Evolutionary conservation across 1,284 basidiomycete species (phyloP).

Genomic region (Cryptococcus floricola): DNA sequence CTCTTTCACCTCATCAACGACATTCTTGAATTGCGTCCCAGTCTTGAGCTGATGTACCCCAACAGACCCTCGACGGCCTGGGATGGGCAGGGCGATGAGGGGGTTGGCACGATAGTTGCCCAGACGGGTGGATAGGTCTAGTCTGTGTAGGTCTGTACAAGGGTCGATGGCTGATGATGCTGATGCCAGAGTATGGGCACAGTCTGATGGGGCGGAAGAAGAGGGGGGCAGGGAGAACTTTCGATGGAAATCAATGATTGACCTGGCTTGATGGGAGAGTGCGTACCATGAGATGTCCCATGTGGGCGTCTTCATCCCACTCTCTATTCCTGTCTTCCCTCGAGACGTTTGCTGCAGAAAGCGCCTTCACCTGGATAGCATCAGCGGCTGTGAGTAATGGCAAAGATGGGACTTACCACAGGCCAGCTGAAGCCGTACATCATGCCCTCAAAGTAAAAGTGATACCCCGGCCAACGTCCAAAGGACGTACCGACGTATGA

Average conservation of each 20-base stretch:
- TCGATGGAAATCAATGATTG: background rate
- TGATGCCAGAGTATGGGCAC: background rate
- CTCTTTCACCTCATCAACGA: background rate
- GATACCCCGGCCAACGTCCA: slow-evolving; percentile 14
- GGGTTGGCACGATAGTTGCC: background rate
- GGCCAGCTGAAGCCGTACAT: slow-evolving; percentile 25
- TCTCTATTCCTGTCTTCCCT: background rate
- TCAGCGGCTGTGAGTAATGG: too few relatives aligned
- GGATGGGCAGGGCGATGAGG: background rate
- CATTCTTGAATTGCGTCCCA: background rate
- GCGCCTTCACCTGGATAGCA: slow-evolving; percentile 18
- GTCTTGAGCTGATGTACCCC: background rate
- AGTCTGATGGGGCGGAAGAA: background rate
- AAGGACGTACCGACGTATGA: slow-evolving; percentile 22
- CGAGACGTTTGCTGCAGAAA: slow-evolving; percentile 16
- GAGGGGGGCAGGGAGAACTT: slow-evolving; percentile 10
- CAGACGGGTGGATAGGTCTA: slow-evolving; percentile 4
- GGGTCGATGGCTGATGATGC: slow-evolving; percentile 3
- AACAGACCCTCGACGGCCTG: background rate
- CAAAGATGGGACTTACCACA: slow-evolving; percentile 13
- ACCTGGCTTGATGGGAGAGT: background rate
- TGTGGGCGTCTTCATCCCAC: slow-evolving; percentile 23
- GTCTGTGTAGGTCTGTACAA: slow-evolving; percentile 6
- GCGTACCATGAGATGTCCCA: slow-evolving; percentile 25
- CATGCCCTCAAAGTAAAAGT: slow-evolving; percentile 23